Conservation (phyloP, 1,284 basidiomycete genomes). For the Pseudomicrostroma phylloplanum region DNA sequence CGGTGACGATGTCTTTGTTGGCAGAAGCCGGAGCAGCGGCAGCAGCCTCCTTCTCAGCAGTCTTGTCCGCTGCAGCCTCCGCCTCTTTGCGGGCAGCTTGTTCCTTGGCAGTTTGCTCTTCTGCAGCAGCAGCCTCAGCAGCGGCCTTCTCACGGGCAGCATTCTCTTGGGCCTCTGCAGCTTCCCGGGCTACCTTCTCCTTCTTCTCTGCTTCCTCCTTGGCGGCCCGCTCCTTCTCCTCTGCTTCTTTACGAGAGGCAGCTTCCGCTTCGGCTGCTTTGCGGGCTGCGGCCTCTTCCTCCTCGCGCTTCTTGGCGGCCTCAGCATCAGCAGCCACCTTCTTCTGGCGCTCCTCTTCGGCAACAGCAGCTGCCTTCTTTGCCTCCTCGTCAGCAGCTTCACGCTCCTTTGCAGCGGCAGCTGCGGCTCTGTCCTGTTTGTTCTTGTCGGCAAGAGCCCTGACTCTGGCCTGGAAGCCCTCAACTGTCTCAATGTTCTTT, state of each 20-base stretch:
- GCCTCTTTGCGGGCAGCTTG: constrained; percentile 22
- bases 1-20: background rate
- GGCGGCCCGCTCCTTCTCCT: constrained; percentile 11
- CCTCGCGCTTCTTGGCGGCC: constrained; percentile 16
- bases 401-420: constrained; percentile 22
- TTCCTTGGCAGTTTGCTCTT: constrained; percentile 15
- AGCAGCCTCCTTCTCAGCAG: constrained; percentile 19
- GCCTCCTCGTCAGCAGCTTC: constrained; percentile 20
- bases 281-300: constrained; percentile 15
- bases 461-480: constrained; percentile 40
- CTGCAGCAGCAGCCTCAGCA: constrained; percentile 23
- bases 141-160: constrained; percentile 10
- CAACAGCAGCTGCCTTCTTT: constrained; percentile 21
- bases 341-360: constrained; percentile 16
- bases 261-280: constrained; percentile 27
- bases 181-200: constrained; percentile 5
- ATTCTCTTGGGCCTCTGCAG: constrained; percentile 6
- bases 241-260: constrained; percentile 22
- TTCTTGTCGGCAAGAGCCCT: constrained; percentile 31
- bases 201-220: constrained; percentile 11
- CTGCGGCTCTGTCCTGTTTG: constrained; percentile 30
- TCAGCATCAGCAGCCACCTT: constrained; percentile 19
- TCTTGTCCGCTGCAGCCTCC: constrained; percentile 19
- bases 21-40: constrained; percentile 3
- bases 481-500: constrained; percentile 31